Conservation (phyloP, 192 early-diverging fungal species). For the Diversispora epigaea region DNA sequence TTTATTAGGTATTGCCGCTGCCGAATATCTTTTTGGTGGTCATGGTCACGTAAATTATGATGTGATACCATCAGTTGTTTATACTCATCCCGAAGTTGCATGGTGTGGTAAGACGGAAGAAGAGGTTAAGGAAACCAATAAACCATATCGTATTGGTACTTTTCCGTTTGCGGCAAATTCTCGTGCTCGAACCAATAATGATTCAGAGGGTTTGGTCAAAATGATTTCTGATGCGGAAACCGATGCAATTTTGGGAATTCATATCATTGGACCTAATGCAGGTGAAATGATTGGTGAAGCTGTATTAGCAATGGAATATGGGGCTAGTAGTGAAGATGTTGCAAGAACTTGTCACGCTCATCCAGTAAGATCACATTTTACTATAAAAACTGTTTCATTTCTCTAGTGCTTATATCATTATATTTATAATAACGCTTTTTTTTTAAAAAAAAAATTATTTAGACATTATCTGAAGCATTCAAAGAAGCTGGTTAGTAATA, state of each 20-base stretch:
- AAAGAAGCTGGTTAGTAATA: conserved; percentile 77
- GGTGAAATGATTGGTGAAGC: conserved; percentile 99
- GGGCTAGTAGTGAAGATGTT: conserved; percentile 96
- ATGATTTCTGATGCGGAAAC: conserved; percentile 95
- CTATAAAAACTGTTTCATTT: conserved; percentile 9
- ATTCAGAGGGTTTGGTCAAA: conserved; percentile 93
- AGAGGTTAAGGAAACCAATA: conserved; percentile 81
- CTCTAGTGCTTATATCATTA: not conserved
- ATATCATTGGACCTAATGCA: conserved; percentile 98
- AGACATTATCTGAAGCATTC: conserved; percentile 95
- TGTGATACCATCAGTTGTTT: conserved; percentile 96
- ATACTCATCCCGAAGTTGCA: conserved; percentile 98
- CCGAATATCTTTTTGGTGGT: conserved; percentile 87
- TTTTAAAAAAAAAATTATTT: conserved; percentile 15
- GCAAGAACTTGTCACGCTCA: conserved; percentile 97
- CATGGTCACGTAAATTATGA: conserved; percentile 99
- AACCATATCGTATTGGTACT: conserved; percentile 86
- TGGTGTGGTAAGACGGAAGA: conserved; percentile 98
- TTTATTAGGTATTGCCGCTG: conserved; percentile 73
- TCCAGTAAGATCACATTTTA: conserved; percentile 61
- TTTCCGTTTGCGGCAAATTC: conserved; percentile 98
- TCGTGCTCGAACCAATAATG: conserved; percentile 95
- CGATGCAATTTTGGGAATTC: conserved; percentile 93
- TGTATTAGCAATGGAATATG: conserved; percentile 96
- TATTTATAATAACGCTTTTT: conserved; percentile 1